Base-by-base conservation (phyloP, 441 rosid genomes). In the Kokia cookei region DNA sequence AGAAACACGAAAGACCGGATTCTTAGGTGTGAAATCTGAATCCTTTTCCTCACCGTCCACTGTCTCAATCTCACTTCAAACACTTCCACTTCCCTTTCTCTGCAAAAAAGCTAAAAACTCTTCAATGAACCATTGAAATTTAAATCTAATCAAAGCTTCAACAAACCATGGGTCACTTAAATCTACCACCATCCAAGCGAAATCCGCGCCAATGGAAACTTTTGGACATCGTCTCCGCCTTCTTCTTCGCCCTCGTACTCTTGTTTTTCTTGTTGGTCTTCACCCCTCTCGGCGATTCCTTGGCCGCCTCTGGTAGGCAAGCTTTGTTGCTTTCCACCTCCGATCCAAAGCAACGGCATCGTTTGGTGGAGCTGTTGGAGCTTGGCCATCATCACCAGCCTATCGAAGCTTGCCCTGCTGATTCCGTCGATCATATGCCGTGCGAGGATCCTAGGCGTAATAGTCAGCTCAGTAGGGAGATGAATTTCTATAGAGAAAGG, bases 221-320 rank as follows among this genome's bases (percentile, higher is more conserved):
- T 72, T 89, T 95, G 54, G 98, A 95, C 85, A 81, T 93, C 24
- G 88, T 89, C 19, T 75, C 97, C 66, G 96, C 97, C n/a, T 72
- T 85, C 0, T 90, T 95, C 78, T 92, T 95, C 48, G 91, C 85
- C n/a, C 71, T 95, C 43, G 98, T 95, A 14, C 53, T 91, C 47
- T 84, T 95, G 73, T 95, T 95, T 89, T 91, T 95, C 86, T 65
- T 93, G 69, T 84, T 95, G 15, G 85, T 93, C 69, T 91, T 90
- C 82, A 95, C 96, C 73, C 97, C 91, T n/a, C 91, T 93, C 5
- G 99, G 99, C 4, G 99, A 95, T 79, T 90, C 99, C 76, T 86
- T 90, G 65, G 99, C 98, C 26, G 97, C 97, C 37, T 93, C 98
- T 17, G 98, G 99, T 37, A 91, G 97, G 1, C 97, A 89, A 19